phyloP scores from a whole-genome alignment of 2,329 filamentous ascomycete species.

The Fusarium sulawesiense region DNA sequence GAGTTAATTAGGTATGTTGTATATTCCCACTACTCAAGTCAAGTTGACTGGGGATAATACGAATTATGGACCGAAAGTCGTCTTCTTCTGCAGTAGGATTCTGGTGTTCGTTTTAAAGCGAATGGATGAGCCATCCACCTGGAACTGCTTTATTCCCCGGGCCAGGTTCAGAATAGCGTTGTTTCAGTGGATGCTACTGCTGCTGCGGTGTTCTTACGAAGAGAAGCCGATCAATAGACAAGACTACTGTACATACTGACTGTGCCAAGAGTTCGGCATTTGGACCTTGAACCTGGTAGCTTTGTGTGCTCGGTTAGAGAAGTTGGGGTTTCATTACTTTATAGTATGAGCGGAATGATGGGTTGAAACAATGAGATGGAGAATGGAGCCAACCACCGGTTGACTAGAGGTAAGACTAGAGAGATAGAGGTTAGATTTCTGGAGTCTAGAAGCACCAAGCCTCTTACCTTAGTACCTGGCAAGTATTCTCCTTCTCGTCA shows the following conservation, averaged over 20 bases:
- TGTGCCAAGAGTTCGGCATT: slow-evolving; percentile 24
- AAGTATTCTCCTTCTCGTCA: not conserved
- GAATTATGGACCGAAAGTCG: not conserved
- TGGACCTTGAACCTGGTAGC: slow-evolving; percentile 12
- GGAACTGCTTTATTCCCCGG: not conserved
- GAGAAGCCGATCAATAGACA: not conserved
- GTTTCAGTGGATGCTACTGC: not conserved
- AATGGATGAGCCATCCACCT: slow-evolving; percentile 3
- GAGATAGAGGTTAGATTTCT: not conserved
- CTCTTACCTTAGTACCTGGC: not conserved
- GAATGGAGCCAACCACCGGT: slow-evolving; percentile 16
- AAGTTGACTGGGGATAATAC: not conserved
- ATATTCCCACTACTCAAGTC: not conserved
- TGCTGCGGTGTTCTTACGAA: slow-evolving; percentile 10
- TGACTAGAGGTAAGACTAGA: not conserved
- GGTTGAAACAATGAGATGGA: slow-evolving; percentile 35
- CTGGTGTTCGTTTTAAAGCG: not conserved
- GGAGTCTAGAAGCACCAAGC: not conserved
- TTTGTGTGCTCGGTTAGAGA: slow-evolving; percentile 35
- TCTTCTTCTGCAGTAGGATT: not conserved
- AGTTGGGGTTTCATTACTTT: slow-evolving; percentile 28
- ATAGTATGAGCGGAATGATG: slow-evolving; percentile 7
- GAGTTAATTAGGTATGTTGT: not conserved
- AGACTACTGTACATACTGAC: not conserved
- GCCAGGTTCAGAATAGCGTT: not conserved